A percentile compares a stretch with the other conserved stretches of the same genome.
Conservation (phyloP, 768 basidiomycete species). For the Baorangia bicolor region DNA sequence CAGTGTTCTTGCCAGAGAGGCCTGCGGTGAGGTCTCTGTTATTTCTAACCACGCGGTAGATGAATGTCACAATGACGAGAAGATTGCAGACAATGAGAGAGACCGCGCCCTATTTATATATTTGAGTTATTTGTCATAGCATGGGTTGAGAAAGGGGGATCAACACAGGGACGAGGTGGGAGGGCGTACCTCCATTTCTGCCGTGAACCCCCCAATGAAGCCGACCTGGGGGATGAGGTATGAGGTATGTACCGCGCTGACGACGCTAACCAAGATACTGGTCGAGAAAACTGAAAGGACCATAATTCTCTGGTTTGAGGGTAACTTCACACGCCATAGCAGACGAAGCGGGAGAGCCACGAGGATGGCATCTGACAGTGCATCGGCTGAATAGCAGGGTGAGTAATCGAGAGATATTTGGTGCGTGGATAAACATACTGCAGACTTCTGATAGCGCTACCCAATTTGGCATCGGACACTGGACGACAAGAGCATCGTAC, state of each 20-base stretch:
- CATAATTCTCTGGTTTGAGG: conserved; percentile 41
- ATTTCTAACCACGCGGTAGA: conserved; percentile 24
- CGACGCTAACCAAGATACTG: conserved; percentile 48
- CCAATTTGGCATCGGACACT: conserved; percentile 44
- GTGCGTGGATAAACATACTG: conserved; percentile 36
- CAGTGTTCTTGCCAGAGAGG: background rate
- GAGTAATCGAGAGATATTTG: background rate
- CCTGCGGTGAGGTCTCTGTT: conserved; percentile 11
- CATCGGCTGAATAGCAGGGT: conserved; percentile 38
- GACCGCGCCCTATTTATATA: conserved; percentile 30
- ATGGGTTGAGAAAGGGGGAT: background rate
- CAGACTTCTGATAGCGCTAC: conserved; percentile 53
- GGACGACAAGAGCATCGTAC: conserved; percentile 36
- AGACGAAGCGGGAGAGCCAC: conserved; percentile 46
- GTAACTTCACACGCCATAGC: conserved; percentile 42
- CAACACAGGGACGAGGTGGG: background rate
- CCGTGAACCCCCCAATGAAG: conserved; percentile 24
- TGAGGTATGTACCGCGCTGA: conserved; percentile 42
- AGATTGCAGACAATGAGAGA: conserved; percentile 44
- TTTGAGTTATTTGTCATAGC: background rate
- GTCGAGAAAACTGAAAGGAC: conserved; percentile 49
- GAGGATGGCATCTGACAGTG: conserved; percentile 45
- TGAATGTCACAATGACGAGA: conserved; percentile 37
- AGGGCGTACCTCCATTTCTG: conserved; percentile 42
- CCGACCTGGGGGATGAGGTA: conserved; percentile 35